Evolutionary conservation across 2,329 filamentous ascomycete genomes (phyloP).

Genomic region (Hypoxylon rubiginosum): DNA sequence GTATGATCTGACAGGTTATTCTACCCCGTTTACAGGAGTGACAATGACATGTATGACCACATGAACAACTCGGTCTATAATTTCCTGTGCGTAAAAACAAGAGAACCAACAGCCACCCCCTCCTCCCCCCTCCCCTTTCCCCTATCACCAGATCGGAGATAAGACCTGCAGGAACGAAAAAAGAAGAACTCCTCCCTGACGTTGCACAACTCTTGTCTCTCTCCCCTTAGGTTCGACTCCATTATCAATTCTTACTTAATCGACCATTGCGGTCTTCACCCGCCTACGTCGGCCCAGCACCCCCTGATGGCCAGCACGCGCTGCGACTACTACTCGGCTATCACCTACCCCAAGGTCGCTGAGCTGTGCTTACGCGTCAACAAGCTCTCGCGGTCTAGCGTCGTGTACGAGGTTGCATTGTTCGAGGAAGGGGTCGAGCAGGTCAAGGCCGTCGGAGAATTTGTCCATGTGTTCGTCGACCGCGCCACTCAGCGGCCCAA

Average conservation of each 20-base stretch:
- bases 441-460: constrained; percentile 87
- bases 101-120: neutral
- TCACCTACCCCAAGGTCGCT: constrained; percentile 84
- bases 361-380: constrained; percentile 86
- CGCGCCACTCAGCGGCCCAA: constrained; percentile 77
- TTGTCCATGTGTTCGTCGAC: constrained; percentile 91
- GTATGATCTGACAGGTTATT: constrained; percentile 22
- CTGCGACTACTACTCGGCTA: constrained; percentile 86
- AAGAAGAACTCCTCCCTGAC: constrained; percentile 21
- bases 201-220: neutral
- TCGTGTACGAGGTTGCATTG: constrained; percentile 89
- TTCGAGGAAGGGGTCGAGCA: constrained; percentile 80
- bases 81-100: constrained; percentile 68
- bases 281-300: constrained; percentile 77
- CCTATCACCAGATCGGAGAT: too few relatives aligned
- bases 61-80: constrained; percentile 93
- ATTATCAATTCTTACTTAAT: constrained; percentile 92
- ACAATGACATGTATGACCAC: constrained; percentile 96
- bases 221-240: constrained; percentile 78
- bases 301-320: constrained; percentile 88
- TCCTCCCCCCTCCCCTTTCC: neutral
- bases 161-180: neutral
- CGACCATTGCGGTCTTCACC: constrained; percentile 79
- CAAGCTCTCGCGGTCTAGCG: constrained; percentile 86
- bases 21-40: constrained; percentile 69